Evolutionary conservation across 164 flowering plant genomes (phyloP).

Genomic region (Berberis vulgaris): DNA sequence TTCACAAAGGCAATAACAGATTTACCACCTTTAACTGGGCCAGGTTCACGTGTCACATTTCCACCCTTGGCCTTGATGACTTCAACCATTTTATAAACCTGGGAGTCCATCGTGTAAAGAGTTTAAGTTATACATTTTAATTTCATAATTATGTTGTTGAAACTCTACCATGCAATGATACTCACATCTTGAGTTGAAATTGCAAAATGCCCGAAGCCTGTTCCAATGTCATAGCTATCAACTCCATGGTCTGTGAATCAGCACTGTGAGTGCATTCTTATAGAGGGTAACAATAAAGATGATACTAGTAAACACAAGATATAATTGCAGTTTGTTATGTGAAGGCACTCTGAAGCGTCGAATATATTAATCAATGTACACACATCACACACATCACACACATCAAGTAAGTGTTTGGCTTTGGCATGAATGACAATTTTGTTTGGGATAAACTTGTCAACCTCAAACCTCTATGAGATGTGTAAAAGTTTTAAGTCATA

Average conservation of each 20-base stretch:
- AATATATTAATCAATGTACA: too few species aligned
- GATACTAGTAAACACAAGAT: too few species aligned
- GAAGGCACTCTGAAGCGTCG: too few species aligned
- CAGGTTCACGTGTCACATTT: constrained; percentile 77
- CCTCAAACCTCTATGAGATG: too few species aligned
- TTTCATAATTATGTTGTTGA: background rate
- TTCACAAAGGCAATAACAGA: constrained; percentile 75
- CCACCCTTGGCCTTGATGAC: constrained; percentile 74
- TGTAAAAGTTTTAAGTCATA: too few species aligned
- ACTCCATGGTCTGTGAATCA: constrained; percentile 73
- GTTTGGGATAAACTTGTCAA: too few species aligned
- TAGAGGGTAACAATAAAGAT: too few species aligned
- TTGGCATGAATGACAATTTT: too few species aligned
- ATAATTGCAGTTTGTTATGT: too few species aligned
- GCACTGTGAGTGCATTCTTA: background rate
- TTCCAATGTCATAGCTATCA: constrained; percentile 75
- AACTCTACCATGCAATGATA: constrained; percentile 4
- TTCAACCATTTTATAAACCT: constrained; percentile 85
- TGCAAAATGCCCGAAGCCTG: constrained; percentile 95
- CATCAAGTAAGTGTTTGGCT: too few species aligned
- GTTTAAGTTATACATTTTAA: background rate
- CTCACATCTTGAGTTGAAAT: constrained; percentile 85
- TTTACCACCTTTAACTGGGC: constrained; percentile 81
- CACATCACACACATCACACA: too few species aligned
- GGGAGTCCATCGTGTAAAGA: background rate